Conservation (phyloP, 176 grass and related monocot species). For the Puya raimondii region DNA sequence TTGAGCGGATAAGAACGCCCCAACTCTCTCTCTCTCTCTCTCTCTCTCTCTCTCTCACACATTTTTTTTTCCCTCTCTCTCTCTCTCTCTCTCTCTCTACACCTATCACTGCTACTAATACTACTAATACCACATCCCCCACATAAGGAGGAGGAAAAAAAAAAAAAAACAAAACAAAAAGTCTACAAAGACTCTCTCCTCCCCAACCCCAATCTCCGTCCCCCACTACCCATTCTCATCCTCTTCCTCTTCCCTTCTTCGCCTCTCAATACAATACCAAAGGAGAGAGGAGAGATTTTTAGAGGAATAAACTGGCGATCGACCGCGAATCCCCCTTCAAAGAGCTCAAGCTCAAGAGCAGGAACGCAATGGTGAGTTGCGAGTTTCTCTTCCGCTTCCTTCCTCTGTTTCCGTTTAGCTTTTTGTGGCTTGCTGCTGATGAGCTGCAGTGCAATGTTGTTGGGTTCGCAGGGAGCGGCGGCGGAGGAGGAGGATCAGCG, state of each 20-base stretch:
- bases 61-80: background rate
- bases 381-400: background rate
- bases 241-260: constrained; percentile 7
- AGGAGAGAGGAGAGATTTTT: no score
- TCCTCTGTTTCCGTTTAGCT: background rate
- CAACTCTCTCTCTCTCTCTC: constrained; percentile 6
- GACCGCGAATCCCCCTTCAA: constrained; percentile 41
- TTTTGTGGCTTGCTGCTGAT: background rate
- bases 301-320: constrained; percentile 36
- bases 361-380: constrained; percentile 32
- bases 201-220: background rate
- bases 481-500: constrained; percentile 34
- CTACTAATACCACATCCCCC: constrained; percentile 5
- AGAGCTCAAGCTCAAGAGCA: constrained; percentile 31
- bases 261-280: background rate
- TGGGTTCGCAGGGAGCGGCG: constrained; percentile 14
- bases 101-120: constrained; percentile 3
- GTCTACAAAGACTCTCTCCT: constrained; percentile 35
- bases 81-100: background rate
- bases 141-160: no score
- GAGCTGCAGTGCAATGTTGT: background rate
- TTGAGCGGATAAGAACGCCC: constrained; percentile 44
- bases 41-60: background rate
- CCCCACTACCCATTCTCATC: background rate
- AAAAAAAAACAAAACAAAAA: no score